Evolutionary conservation across 2,329 filamentous ascomycete species (phyloP).

Genomic region (Monilinia vaccinii-corymbosi): DNA sequence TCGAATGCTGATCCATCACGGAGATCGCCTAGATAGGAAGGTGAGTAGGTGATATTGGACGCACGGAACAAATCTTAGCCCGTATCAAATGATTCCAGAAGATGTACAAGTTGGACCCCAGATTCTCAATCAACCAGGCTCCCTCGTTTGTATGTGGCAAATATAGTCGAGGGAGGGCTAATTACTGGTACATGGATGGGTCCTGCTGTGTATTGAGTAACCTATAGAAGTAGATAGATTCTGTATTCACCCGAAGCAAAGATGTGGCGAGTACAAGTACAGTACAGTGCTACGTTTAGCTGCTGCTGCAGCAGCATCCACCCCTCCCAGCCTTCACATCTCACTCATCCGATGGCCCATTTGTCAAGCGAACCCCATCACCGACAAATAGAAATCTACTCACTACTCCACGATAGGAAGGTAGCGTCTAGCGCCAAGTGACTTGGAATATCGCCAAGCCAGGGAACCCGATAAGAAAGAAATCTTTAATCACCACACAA

Average conservation of each 20-base stretch:
- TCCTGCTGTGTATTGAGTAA: neutral
- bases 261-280: too few species aligned
- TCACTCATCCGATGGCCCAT: too few species aligned
- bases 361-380: constrained; percentile 1
- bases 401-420: constrained; percentile 3
- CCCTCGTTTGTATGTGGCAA: constrained; percentile 3
- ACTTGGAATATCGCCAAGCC: neutral
- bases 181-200: neutral
- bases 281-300: neutral
- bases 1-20: neutral
- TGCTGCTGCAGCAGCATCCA: neutral
- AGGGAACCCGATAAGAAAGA: neutral
- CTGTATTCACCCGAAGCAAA: neutral
- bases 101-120: constrained; percentile 4
- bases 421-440: neutral
- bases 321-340: neutral
- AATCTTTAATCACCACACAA: neutral
- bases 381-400: neutral
- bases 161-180: neutral
- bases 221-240: neutral
- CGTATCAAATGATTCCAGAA: constrained; percentile 9
- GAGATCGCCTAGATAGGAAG: neutral
- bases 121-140: constrained; percentile 5
- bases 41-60: neutral
- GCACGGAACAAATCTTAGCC: constrained; percentile 5